Evolutionary conservation across 192 early-diverging fungal genomes (phyloP).

Genomic region (Spizellomyces punctatus): DNA sequence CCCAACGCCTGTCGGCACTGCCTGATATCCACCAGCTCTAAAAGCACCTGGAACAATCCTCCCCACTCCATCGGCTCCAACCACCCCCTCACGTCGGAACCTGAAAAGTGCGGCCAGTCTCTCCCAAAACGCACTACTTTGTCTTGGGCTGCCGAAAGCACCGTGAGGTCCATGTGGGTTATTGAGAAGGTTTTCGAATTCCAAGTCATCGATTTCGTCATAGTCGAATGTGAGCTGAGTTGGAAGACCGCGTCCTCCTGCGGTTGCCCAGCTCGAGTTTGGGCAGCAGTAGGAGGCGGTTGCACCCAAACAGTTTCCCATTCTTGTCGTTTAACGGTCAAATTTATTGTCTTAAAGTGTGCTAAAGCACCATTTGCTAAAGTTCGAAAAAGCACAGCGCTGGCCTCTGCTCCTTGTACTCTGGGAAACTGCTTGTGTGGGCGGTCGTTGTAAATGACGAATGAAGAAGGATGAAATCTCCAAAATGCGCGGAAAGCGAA

Average conservation of each 20-base stretch:
- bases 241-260: neutral
- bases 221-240: conserved; percentile 26
- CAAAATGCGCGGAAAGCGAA: too few relatives aligned
- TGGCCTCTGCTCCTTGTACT: too few relatives aligned
- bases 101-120: conserved; percentile 12
- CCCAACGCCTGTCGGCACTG: conserved; percentile 14
- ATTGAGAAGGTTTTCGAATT: conserved; percentile 37
- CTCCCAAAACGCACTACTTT: conserved; percentile 4
- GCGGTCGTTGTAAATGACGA: too few relatives aligned
- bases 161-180: neutral
- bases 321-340: neutral
- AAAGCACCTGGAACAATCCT: neutral
- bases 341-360: too few relatives aligned
- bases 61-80: neutral
- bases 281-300: conserved; percentile 11
- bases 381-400: too few relatives aligned
- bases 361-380: too few relatives aligned
- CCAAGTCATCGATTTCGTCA: conserved; percentile 39
- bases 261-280: neutral
- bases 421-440: too few relatives aligned
- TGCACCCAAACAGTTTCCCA: conserved; percentile 15
- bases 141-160: neutral
- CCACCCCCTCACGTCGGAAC: neutral
- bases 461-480: too few relatives aligned
- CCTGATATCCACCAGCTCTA: conserved; percentile 15